These are phyloP conservation scores for Pachysandra terminalis DNA, from an alignment of 164 flowering plant species.

Conservation along the genomic window DNA sequence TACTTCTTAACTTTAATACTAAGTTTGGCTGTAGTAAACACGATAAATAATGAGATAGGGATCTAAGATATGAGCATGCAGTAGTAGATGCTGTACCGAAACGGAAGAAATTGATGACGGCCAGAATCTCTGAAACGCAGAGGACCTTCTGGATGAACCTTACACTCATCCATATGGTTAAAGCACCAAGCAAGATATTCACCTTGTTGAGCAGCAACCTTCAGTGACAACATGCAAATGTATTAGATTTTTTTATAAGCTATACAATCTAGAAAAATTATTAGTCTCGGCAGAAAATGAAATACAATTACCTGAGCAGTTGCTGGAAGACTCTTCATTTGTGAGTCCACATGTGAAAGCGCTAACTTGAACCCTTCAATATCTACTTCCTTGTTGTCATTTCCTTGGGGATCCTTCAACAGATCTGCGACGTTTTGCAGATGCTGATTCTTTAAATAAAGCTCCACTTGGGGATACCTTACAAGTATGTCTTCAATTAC, in stretches of 20 bases:
- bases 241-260: not conserved
- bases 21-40: too few species aligned
- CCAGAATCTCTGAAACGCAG: slow-evolving; percentile 66
- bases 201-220: slow-evolving; percentile 95
- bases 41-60: too few species aligned
- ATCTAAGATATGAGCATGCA: not conserved
- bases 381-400: slow-evolving; percentile 50
- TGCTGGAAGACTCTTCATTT: slow-evolving; percentile 89
- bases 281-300: not conserved
- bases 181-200: slow-evolving; percentile 75
- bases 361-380: slow-evolving; percentile 73
- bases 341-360: slow-evolving; percentile 76
- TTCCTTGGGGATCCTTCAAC: slow-evolving; percentile 51
- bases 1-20: too few species aligned
- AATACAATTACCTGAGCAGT: slow-evolving; percentile 75
- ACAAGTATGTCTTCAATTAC: slow-evolving; percentile 62
- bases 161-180: slow-evolving; percentile 73
- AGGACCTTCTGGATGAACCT: slow-evolving; percentile 80
- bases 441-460: slow-evolving; percentile 65
- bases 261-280: not conserved
- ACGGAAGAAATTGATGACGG: slow-evolving; percentile 77
- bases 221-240: slow-evolving; percentile 6
- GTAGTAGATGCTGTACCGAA: slow-evolving; percentile 40
- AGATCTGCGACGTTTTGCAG: slow-evolving; percentile 55
- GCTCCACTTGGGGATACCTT: slow-evolving; percentile 86